phyloP scores from a whole-genome alignment of 1,284 basidiomycete species.

The Vanrija pseudolonga region DNA sequence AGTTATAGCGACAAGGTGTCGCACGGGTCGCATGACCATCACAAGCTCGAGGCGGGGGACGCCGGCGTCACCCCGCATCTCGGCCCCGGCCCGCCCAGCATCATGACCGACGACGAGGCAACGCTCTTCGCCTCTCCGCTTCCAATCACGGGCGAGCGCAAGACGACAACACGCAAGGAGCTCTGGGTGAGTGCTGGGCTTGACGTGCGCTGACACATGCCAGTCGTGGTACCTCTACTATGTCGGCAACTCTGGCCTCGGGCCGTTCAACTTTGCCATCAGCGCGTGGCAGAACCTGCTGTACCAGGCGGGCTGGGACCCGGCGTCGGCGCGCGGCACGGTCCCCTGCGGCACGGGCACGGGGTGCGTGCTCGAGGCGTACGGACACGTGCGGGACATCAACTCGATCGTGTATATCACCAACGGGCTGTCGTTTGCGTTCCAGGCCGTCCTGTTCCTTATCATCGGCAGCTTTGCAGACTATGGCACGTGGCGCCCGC shows the following conservation, averaged over 20 bases:
- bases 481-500: slow-evolving; percentile 27
- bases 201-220: background rate
- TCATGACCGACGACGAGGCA: slow-evolving; percentile 27
- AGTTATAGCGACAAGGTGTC: too few species aligned
- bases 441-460: slow-evolving; percentile 21
- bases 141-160: slow-evolving; percentile 35
- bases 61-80: too few species aligned
- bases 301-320: slow-evolving; percentile 42
- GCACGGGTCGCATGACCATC: too few species aligned
- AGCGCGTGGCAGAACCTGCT: slow-evolving; percentile 45
- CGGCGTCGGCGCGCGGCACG: slow-evolving; percentile 30
- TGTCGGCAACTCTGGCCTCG: slow-evolving; percentile 43
- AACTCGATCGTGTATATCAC: slow-evolving; percentile 25
- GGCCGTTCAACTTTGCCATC: slow-evolving; percentile 47
- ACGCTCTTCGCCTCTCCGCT: slow-evolving; percentile 37
- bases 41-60: too few species aligned
- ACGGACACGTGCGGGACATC: background rate
- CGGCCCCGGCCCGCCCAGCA: background rate
- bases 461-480: slow-evolving; percentile 22
- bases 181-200: slow-evolving; percentile 32
- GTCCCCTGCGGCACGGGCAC: slow-evolving; percentile 25
- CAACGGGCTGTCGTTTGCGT: slow-evolving; percentile 23
- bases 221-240: slow-evolving; percentile 45
- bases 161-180: slow-evolving; percentile 39
- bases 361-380: background rate